Conservation (phyloP, 2,329 filamentous ascomycete species). For the Grosmannia serpens region DNA sequence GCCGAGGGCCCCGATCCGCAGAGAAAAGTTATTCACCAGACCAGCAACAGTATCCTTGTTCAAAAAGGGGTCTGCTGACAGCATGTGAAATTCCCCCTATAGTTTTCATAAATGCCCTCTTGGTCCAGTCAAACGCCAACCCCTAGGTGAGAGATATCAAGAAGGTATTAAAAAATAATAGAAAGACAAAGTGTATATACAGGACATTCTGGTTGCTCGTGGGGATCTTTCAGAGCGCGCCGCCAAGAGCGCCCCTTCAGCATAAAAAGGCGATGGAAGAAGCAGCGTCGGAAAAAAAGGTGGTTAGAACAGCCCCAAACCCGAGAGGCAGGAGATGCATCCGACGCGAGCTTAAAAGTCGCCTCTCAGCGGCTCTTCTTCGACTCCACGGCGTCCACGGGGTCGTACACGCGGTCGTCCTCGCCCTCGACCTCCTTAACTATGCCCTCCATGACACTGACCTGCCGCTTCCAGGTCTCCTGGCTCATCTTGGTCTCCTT, state of each 20-base stretch:
- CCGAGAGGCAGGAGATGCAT: neutral
- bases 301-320: neutral
- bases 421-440: slow-evolving; percentile 56
- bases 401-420: slow-evolving; percentile 39
- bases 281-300: neutral
- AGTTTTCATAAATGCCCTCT: neutral
- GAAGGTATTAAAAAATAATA: neutral
- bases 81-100: neutral
- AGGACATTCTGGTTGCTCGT: slow-evolving; percentile 5
- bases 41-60: neutral
- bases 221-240: neutral
- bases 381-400: slow-evolving; percentile 16
- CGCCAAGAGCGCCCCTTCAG: neutral
- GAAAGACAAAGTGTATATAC: slow-evolving; percentile 2
- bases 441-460: slow-evolving; percentile 62
- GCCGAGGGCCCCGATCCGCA: no score
- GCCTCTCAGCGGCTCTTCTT: slow-evolving; percentile 30
- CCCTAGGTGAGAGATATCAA: neutral
- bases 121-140: neutral
- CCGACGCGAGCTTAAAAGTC: neutral
- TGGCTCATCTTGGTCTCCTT: slow-evolving; percentile 77
- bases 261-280: neutral
- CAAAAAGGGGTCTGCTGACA: neutral
- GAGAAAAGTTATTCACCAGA: neutral
- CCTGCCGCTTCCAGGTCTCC: slow-evolving; percentile 68